These are phyloP conservation scores for Amauroascus verrucosus DNA, from an alignment of 2,329 filamentous ascomycete species.

Conservation along the genomic window DNA sequence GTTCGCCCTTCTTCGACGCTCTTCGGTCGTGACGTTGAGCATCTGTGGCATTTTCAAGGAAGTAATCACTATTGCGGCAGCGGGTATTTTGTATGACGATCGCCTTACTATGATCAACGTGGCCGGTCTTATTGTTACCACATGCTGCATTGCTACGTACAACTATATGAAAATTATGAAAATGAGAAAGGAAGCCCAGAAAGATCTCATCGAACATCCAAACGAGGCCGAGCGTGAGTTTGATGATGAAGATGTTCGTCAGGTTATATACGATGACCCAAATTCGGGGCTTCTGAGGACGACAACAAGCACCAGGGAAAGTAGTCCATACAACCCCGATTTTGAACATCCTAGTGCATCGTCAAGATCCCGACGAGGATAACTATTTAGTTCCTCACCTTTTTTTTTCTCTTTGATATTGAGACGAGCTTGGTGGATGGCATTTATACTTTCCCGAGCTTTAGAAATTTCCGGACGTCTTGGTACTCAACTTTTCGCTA, in stretches of 20 bases:
- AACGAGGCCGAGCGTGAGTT: constrained; percentile 15
- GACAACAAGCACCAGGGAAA: background rate
- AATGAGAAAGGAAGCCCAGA: constrained; percentile 67
- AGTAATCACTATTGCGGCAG: constrained; percentile 86
- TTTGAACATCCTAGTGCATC: background rate
- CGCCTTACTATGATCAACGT: constrained; percentile 78
- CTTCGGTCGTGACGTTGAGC: constrained; percentile 86
- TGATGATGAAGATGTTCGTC: constrained; percentile 10
- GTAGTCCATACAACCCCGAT: background rate
- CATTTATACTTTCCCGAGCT: background rate
- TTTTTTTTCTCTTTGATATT: background rate
- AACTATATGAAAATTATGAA: constrained; percentile 89
- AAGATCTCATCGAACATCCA: constrained; percentile 27
- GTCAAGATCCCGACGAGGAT: background rate
- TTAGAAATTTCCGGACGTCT: too few species aligned
- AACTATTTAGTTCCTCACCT: background rate
- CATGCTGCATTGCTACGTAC: constrained; percentile 75
- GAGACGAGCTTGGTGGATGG: background rate
- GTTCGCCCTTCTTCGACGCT: constrained; percentile 88
- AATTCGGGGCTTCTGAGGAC: background rate
- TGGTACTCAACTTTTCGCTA: too few species aligned
- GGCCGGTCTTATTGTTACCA: constrained; percentile 75
- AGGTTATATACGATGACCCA: background rate
- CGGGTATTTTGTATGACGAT: constrained; percentile 80
- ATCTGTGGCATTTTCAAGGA: constrained; percentile 99